Evolutionary conservation across 768 basidiomycete species (phyloP).

Genomic region (Gelatoporia subvermispora): DNA sequence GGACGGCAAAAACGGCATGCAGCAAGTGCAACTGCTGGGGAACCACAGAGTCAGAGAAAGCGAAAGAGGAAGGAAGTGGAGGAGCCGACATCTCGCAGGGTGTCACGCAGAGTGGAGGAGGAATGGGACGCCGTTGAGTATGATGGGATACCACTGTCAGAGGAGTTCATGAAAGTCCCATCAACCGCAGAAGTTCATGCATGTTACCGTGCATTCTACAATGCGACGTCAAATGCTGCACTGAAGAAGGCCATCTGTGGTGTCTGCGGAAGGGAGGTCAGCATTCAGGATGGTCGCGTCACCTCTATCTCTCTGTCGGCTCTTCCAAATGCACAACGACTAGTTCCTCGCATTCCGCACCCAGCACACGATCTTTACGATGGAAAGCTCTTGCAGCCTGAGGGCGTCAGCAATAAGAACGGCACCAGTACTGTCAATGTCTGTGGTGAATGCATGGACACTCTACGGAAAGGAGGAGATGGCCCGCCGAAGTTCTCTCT

Average conservation of each 20-base stretch:
- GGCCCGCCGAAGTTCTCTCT: constrained; percentile 9
- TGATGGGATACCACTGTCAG: too few species aligned
- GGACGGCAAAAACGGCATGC: not conserved
- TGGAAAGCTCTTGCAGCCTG: not conserved
- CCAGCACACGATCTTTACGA: not conserved
- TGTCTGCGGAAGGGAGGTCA: not conserved
- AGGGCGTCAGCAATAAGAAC: not conserved
- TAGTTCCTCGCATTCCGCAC: not conserved
- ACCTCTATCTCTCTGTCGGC: not conserved
- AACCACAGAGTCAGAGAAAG: too few species aligned
- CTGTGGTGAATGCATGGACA: not conserved
- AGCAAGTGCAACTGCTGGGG: not conserved
- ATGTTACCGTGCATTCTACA: not conserved
- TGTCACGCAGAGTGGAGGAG: too few species aligned
- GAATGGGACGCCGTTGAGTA: too few species aligned
- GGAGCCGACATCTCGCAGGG: not conserved
- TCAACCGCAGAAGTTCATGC: not conserved
- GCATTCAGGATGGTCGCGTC: not conserved
- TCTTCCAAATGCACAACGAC: not conserved
- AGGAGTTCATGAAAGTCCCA: not conserved
- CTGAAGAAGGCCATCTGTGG: not conserved
- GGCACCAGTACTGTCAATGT: not conserved
- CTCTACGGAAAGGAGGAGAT: not conserved
- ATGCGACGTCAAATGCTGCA: not conserved
- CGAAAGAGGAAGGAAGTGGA: not conserved